Evolutionary conservation across 768 basidiomycete genomes (phyloP), one percentile per base, ranked within the genome.

Genomic region (Wakefieldia striispora): DNA sequence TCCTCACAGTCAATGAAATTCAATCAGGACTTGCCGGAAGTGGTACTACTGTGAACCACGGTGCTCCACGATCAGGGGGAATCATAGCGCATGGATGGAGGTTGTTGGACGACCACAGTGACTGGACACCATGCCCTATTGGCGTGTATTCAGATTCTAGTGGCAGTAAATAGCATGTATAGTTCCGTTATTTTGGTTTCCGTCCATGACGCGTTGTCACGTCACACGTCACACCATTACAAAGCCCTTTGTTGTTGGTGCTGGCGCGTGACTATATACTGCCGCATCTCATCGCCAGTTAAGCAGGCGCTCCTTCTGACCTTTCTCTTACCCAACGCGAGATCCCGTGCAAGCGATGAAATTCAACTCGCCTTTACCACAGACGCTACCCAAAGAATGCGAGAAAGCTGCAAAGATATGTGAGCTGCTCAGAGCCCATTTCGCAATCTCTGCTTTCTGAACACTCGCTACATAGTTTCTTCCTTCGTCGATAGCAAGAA

Each of bases 401-500:
- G 68, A 72, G 41, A 97, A 95, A 67, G 92, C 92, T 21, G 82
- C 89, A 9, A 91, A 85, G 62, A 97, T 94, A 51, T 84, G 91
- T 90, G 54, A 46, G 86, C 59, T 45, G 35, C n/a, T n/a, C n/a
- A n/a, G n/a, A 16, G 8, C 47, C 35, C 29, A 36, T 36, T 45
- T 17, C 17, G 31, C 24, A 7, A 19, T 33, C 12, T 27, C 7
- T 3, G 19, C 47, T 26, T 37, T 17, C 46, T 59, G 37, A 47
- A 31, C 40, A 38, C 27, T 33, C 33, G 33, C 33, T 31, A 33
- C 36, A 48, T 50, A 94, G 90, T 95, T 69, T 75, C 82, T 54
- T 89, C 88, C 17, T 95, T 97, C 60, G 86, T 94, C 27, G 86
- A 91, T 62, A 75, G 73, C 51, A 77, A 73, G 31, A 90, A 91